Conservation (phyloP, 176 grass and related monocot genomes). For the Echinochloa phyllopogon region DNA sequence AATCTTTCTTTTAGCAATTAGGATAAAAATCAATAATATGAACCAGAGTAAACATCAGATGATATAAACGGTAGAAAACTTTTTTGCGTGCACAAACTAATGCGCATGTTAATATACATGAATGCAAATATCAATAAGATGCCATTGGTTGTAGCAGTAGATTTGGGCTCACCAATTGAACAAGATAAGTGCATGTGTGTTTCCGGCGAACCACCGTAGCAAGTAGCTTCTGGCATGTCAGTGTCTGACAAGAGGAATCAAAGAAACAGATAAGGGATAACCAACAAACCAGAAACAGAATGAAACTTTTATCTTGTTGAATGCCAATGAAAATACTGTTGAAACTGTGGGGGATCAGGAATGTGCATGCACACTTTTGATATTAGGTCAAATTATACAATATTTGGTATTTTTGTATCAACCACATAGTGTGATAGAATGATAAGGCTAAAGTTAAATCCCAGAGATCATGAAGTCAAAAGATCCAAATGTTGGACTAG, state of each 20-base stretch:
- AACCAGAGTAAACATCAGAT: slow-evolving; percentile 1
- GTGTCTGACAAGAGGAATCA: slow-evolving; percentile 65
- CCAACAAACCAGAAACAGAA: neutral
- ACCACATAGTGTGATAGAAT: neutral
- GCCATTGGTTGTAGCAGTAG: slow-evolving; percentile 23
- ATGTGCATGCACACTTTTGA: neutral
- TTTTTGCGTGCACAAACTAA: slow-evolving; percentile 19
- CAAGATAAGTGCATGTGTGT: slow-evolving; percentile 74
- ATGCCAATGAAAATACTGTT: slow-evolving; percentile 15
- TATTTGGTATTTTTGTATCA: slow-evolving; percentile 44
- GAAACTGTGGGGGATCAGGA: neutral
- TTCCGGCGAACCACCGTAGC: slow-evolving; percentile 82
- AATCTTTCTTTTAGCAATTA: slow-evolving; percentile 5
- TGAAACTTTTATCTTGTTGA: slow-evolving; percentile 27
- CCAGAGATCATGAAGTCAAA: slow-evolving; percentile 20
- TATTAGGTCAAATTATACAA: neutral
- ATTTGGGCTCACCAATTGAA: slow-evolving; percentile 82
- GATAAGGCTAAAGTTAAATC: slow-evolving; percentile 27
- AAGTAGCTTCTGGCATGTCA: slow-evolving; percentile 90
- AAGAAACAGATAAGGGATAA: slow-evolving; percentile 50
- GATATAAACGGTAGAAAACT: slow-evolving; percentile 16
- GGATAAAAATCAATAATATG: slow-evolving; percentile 28
- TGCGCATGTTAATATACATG: slow-evolving; percentile 1
- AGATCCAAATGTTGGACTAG: neutral
- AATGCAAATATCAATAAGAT: slow-evolving; percentile 1